A percentile compares a stretch with the other conserved stretches of the same genome.
phyloP scores from a whole-genome alignment of 345 rosid genomes.

The Rhizophora mangle region DNA sequence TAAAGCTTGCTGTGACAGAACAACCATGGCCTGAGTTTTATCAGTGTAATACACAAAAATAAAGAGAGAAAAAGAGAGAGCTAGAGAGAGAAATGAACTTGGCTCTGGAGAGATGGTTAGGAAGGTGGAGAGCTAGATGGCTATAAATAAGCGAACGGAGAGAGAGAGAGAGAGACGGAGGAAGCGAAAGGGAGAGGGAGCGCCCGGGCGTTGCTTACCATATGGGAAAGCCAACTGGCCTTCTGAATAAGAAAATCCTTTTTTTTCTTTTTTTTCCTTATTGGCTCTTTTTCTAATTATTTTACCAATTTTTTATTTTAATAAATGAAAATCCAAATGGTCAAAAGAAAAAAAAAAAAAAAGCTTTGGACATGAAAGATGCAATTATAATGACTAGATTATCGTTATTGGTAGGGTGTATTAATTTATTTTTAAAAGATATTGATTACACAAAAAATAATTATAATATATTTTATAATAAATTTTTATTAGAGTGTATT shows the following conservation, averaged over 20 bases:
- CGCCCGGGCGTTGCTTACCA: no score
- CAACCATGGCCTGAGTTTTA: conserved; percentile 53
- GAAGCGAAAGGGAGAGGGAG: background rate
- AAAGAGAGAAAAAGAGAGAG: background rate
- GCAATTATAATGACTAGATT: no score
- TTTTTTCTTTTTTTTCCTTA: conserved; percentile 22
- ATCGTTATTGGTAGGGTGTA: no score
- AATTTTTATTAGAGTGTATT: no score
- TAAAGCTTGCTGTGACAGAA: conserved; percentile 50
- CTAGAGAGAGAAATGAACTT: background rate
- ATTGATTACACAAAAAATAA: no score
- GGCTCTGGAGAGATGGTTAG: background rate
- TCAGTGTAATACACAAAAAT: background rate
- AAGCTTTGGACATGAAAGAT: no score
- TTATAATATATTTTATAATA: no score
- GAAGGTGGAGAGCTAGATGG: conserved; percentile 7
- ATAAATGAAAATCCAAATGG: no score
- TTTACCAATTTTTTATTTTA: background rate
- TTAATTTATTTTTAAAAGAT: no score
- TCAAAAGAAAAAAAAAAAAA: no score
- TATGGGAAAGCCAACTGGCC: conserved; percentile 33
- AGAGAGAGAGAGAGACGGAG: background rate
- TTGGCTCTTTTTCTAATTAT: background rate
- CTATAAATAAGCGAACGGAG: no score
- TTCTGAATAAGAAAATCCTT: conserved; percentile 14